phyloP scores from a whole-genome alignment of 345 rosid species.

The Ceriops decandra region DNA sequence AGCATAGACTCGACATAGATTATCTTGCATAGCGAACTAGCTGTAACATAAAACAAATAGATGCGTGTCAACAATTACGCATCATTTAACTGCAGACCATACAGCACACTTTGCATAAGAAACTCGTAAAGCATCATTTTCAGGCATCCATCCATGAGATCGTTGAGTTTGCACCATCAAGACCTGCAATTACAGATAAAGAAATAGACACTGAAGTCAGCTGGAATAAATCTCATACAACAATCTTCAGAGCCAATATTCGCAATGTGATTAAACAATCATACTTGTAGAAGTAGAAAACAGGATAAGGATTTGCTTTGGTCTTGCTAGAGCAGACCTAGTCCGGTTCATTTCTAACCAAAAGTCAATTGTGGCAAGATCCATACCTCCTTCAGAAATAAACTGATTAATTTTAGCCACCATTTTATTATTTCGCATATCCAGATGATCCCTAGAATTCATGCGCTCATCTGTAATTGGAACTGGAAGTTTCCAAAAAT shows the following conservation, averaged over 20 bases:
- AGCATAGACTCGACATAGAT: too few relatives aligned
- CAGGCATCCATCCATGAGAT: neutral
- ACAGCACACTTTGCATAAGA: neutral
- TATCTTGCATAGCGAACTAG: too few relatives aligned
- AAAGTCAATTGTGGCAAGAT: too few relatives aligned
- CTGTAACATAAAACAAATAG: too few relatives aligned
- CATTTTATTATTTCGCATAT: neutral
- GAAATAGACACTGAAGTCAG: neutral
- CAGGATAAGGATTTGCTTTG: too few relatives aligned
- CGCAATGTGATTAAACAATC: neutral
- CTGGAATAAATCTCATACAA: neutral
- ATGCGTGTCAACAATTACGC: too few relatives aligned
- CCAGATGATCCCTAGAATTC: neutral
- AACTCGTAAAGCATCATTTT: neutral
- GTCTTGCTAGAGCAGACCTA: too few relatives aligned
- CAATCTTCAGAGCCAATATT: neutral
- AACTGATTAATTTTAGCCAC: neutral
- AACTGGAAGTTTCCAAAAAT: neutral
- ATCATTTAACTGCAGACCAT: neutral
- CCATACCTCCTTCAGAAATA: too few relatives aligned
- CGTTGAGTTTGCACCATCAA: neutral
- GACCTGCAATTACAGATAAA: neutral
- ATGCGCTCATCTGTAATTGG: neutral
- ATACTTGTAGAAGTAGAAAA: too few relatives aligned
- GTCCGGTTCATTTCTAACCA: too few relatives aligned